Evolutionary conservation across 2,329 filamentous ascomycete genomes (phyloP).

Genomic region (Hymenoscyphus occultus): DNA sequence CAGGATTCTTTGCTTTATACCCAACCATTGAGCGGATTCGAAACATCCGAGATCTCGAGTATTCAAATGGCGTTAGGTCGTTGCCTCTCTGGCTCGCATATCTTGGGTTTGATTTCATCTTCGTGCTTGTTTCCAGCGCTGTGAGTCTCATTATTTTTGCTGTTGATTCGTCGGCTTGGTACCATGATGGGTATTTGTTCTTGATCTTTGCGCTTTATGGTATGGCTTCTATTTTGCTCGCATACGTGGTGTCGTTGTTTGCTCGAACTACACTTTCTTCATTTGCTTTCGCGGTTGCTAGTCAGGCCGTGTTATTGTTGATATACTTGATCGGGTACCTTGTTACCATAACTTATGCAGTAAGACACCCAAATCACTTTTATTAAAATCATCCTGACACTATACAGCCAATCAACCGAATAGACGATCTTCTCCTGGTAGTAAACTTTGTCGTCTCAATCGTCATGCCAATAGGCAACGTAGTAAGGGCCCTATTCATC

Average conservation of each 20-base stretch:
- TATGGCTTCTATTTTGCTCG: conserved; percentile 69
- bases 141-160: conserved; percentile 68
- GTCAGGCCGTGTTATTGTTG: conserved; percentile 70
- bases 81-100: conserved; percentile 85
- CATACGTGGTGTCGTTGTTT: conserved; percentile 80
- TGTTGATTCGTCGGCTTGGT: conserved; percentile 64
- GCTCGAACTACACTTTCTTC: conserved; percentile 75
- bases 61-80: conserved; percentile 84
- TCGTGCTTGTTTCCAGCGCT: conserved; percentile 65
- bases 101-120: conserved; percentile 72
- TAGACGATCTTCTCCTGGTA: conserved; percentile 64
- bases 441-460: conserved; percentile 73
- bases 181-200: conserved; percentile 77
- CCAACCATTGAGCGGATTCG: conserved; percentile 78
- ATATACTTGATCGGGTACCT: conserved; percentile 71
- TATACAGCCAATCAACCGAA: conserved; percentile 55
- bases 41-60: conserved; percentile 80
- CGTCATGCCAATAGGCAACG: conserved; percentile 73
- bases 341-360: conserved; percentile 68
- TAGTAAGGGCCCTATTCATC: conserved; percentile 72
- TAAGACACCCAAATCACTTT: conserved; percentile 11
- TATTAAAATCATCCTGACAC: conserved; percentile 7
- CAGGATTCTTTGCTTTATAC: conserved; percentile 85
- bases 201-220: conserved; percentile 79
- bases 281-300: conserved; percentile 77